These are phyloP conservation scores for Trematosphaeria pertusa DNA, from an alignment of 2,329 filamentous ascomycete species.

Conservation along the genomic window DNA sequence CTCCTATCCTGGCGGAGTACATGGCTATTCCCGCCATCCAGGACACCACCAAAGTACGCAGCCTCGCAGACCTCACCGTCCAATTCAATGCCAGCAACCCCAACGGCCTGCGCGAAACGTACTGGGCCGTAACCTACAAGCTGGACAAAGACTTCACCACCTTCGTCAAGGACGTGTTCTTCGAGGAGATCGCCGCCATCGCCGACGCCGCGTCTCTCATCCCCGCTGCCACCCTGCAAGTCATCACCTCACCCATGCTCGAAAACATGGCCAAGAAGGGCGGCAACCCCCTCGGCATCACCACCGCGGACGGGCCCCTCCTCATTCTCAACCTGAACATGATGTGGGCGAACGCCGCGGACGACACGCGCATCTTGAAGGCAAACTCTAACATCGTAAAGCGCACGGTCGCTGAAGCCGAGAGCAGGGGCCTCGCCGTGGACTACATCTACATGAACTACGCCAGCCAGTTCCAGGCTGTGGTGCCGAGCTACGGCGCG, in stretches of 20 bases:
- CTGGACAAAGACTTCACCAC: conserved; percentile 27
- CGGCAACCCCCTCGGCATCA: conserved; percentile 41
- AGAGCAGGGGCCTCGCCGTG: conserved; percentile 13
- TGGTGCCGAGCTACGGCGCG: conserved; percentile 52
- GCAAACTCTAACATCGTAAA: conserved; percentile 23
- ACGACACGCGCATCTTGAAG: conserved; percentile 31
- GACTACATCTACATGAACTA: conserved; percentile 58
- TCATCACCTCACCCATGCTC: conserved; percentile 31
- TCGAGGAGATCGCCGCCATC: conserved; percentile 26
- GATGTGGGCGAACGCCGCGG: conserved; percentile 28
- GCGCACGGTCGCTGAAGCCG: conserved; percentile 7
- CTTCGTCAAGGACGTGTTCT: conserved; percentile 31
- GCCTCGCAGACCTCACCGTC: conserved; percentile 28
- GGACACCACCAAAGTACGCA: conserved; percentile 26
- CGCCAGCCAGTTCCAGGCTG: conserved; percentile 52
- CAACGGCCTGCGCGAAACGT: conserved; percentile 32
- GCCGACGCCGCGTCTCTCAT: conserved; percentile 25
- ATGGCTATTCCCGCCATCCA: conserved; percentile 25
- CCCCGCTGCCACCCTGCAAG: conserved; percentile 32
- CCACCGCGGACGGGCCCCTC: conserved; percentile 25
- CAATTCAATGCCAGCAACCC: conserved; percentile 19
- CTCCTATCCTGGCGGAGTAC: conserved; percentile 35
- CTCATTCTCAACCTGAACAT: conserved; percentile 22
- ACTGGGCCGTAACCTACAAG: conserved; percentile 38
- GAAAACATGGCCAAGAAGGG: conserved; percentile 27